Conservation (phyloP, 371 early-diverging fungal species). For the Apophysomyces trapeziformis region DNA sequence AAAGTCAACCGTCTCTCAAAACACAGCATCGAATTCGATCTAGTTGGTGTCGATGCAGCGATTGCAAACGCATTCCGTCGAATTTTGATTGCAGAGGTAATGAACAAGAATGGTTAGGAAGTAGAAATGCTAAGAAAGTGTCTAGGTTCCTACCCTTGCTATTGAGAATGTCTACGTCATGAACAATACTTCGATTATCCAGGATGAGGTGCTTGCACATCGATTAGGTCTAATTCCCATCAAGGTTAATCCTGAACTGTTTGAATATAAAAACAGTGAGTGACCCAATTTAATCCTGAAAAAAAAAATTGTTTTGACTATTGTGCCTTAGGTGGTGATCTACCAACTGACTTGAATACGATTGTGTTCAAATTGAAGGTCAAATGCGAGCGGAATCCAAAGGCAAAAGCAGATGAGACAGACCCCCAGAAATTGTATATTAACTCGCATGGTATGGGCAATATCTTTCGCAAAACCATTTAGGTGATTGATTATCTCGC, state of each 20-base stretch:
- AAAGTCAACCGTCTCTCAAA: slow-evolving; percentile 71
- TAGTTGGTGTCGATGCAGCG: slow-evolving; percentile 93
- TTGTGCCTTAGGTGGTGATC: slow-evolving; percentile 54
- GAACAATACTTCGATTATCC: slow-evolving; percentile 95
- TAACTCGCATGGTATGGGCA: slow-evolving; percentile 59
- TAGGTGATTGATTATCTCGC: slow-evolving; percentile 10
- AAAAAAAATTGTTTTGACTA: background rate
- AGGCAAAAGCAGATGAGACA: slow-evolving; percentile 67
- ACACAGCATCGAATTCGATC: slow-evolving; percentile 91
- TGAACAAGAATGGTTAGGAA: background rate
- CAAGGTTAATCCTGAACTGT: slow-evolving; percentile 79
- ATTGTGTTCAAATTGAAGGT: slow-evolving; percentile 88
- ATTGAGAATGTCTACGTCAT: slow-evolving; percentile 95
- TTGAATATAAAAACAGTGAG: slow-evolving; percentile 73
- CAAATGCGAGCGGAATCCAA: slow-evolving; percentile 70
- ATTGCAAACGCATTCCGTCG: slow-evolving; percentile 97
- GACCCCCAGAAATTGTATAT: slow-evolving; percentile 74
- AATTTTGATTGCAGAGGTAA: slow-evolving; percentile 93
- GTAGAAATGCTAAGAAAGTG: background rate
- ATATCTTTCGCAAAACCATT: background rate
- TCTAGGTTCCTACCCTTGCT: slow-evolving; percentile 94
- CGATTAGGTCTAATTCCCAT: slow-evolving; percentile 98
- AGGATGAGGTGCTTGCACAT: slow-evolving; percentile 98
- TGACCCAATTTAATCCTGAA: background rate
- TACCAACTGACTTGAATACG: slow-evolving; percentile 92